Conservation (phyloP, 306 rosid genomes). For the Dicorynia guianensis region DNA sequence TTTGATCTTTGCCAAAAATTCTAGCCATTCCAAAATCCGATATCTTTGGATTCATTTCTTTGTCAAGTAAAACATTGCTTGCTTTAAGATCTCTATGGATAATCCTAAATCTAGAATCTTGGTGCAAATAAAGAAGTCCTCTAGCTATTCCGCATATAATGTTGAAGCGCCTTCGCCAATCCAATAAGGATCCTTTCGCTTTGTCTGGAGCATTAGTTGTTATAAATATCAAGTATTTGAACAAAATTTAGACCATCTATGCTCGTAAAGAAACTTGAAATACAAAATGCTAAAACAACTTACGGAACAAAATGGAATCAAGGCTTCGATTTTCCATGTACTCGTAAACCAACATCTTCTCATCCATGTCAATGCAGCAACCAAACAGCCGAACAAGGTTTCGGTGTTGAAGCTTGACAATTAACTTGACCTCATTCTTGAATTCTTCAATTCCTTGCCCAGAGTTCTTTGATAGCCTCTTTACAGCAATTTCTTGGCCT, state of each 20-base stretch:
- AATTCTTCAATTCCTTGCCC: conserved; percentile 77
- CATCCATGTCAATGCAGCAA: conserved; percentile 64
- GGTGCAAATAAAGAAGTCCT: conserved; percentile 83
- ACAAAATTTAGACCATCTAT: background rate
- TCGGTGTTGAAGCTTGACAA: conserved; percentile 76
- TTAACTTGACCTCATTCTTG: conserved; percentile 70
- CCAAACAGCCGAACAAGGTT: conserved; percentile 77
- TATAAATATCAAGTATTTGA: background rate
- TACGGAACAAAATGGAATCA: conserved; percentile 69
- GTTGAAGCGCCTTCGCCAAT: conserved; percentile 65
- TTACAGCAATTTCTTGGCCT: conserved; percentile 76
- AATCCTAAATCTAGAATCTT: conserved; percentile 75
- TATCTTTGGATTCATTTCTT: conserved; percentile 71
- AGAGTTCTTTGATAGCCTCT: conserved; percentile 69
- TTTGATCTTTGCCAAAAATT: conserved; percentile 62
- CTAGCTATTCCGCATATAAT: conserved; percentile 75
- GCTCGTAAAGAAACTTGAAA: background rate
- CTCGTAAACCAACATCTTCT: conserved; percentile 75
- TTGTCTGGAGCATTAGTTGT: conserved; percentile 47
- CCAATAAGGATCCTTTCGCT: conserved; percentile 40
- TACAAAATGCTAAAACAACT: conserved; percentile 30
- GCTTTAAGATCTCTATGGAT: conserved; percentile 88
- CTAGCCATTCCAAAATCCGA: conserved; percentile 90
- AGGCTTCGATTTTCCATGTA: conserved; percentile 79
- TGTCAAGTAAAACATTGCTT: conserved; percentile 73